A percentile compares a stretch with the other conserved stretches of the same genome.
Conservation (phyloP, 1,284 basidiomycete genomes). For the Pholiota adiposa region DNA sequence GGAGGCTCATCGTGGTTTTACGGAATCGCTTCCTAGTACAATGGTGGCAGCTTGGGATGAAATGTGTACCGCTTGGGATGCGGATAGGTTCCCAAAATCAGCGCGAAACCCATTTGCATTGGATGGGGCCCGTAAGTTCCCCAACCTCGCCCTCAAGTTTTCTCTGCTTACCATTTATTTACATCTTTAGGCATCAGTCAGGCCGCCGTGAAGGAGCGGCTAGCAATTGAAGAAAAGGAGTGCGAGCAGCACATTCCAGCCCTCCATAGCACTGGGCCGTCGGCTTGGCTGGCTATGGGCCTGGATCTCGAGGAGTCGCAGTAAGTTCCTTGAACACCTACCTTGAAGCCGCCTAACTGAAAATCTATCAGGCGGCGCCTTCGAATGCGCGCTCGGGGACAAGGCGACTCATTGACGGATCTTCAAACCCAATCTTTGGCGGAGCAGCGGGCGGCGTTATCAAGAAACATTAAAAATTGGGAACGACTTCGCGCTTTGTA, state of each 20-base stretch:
- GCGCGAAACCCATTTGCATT: slow-evolving; percentile 1
- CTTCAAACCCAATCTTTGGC: not conserved
- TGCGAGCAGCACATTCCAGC: not conserved
- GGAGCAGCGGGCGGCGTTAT: slow-evolving; percentile 2
- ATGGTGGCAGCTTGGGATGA: not conserved
- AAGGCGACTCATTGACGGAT: not conserved
- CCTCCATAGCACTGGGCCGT: not conserved
- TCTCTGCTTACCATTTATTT: not conserved
- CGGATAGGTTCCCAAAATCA: slow-evolving; percentile 3
- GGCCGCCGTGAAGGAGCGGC: not conserved
- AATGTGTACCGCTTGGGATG: not conserved
- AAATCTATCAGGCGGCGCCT: not conserved
- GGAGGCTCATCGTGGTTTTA: slow-evolving; percentile 10
- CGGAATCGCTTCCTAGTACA: not conserved
- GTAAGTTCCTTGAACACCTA: not conserved
- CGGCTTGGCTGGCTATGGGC: not conserved
- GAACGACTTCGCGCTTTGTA: slow-evolving; percentile 13
- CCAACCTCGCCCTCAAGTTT: not conserved
- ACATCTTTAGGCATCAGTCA: not conserved
- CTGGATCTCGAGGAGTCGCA: slow-evolving; percentile 9
- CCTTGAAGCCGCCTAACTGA: not conserved
- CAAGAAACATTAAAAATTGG: slow-evolving; percentile 13
- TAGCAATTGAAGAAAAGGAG: not conserved
- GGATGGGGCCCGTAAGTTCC: not conserved
- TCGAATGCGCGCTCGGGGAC: not conserved